These are phyloP conservation scores for Mitragyna speciosa DNA, from an alignment of 257 asterid species.

Conservation along the genomic window DNA sequence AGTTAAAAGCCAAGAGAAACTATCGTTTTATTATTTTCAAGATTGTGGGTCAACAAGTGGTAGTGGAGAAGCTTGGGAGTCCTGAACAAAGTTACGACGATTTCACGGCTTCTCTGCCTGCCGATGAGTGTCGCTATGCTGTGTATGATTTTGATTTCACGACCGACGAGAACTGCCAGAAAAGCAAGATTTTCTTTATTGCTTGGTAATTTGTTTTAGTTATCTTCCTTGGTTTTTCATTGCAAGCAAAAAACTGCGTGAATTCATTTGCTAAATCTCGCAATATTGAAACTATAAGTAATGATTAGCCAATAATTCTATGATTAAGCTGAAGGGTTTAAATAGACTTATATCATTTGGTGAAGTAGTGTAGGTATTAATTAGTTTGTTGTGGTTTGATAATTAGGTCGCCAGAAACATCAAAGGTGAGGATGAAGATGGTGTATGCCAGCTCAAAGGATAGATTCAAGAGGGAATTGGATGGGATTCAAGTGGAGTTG, in stretches of 20 bases:
- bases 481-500: conserved; percentile 77
- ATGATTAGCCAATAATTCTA: neutral
- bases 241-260: neutral
- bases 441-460: conserved; percentile 87
- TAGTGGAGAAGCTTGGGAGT: conserved; percentile 70
- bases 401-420: conserved; percentile 69
- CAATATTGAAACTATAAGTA: neutral
- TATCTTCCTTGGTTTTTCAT: neutral
- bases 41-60: conserved; percentile 61
- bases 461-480: conserved; percentile 82
- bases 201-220: conserved; percentile 50
- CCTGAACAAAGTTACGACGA: conserved; percentile 54
- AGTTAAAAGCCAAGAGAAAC: conserved; percentile 68
- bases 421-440: conserved; percentile 90
- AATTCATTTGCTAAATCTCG: neutral
- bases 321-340: neutral
- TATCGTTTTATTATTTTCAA: conserved; percentile 64
- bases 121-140: conserved; percentile 79
- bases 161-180: conserved; percentile 77
- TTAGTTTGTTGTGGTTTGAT: neutral
- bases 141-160: conserved; percentile 77
- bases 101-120: conserved; percentile 58
- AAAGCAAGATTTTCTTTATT: conserved; percentile 81
- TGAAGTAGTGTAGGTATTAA: neutral
- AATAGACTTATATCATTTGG: neutral